phyloP scores from a whole-genome alignment of 2,329 filamentous ascomycete genomes.

The Diaporthe batatas region DNA sequence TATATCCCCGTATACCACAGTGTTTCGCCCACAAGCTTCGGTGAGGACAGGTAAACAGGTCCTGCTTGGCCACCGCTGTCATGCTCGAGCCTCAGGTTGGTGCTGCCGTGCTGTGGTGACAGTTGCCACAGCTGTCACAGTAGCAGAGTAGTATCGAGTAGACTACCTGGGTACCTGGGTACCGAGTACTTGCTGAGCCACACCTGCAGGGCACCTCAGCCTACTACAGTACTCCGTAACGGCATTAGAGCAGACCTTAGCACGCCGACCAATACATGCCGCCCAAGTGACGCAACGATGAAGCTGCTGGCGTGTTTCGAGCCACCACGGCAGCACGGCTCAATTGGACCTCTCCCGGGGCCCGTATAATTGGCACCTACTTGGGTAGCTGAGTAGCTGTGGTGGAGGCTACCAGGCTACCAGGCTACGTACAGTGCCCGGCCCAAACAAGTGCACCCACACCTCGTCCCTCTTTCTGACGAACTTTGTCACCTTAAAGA shows the following conservation, averaged over 20 bases:
- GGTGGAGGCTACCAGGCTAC: not conserved
- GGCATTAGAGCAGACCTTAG: no score
- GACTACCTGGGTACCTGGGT: no score
- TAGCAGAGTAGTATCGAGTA: no score
- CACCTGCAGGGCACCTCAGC: constrained; percentile 10
- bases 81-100: not conserved
- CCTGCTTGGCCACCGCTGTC: no score
- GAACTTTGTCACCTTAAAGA: constrained; percentile 22
- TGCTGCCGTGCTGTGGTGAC: not conserved
- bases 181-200: constrained; percentile 16
- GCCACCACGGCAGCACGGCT: constrained; percentile 13
- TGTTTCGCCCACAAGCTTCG: not conserved
- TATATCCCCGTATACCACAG: not conserved
- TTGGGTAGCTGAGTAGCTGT: no score
- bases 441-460: not conserved
- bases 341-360: not conserved
- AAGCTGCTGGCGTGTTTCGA: constrained; percentile 28
- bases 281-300: constrained; percentile 32
- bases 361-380: no score
- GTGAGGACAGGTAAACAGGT: not conserved
- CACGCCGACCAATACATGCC: no score
- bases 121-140: not conserved
- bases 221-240: constrained; percentile 4
- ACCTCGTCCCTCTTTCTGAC: constrained; percentile 5
- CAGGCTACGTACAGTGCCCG: not conserved